Percentiles rank a stretch among this genome's conserved stretches.
Evolutionary conservation across 139 green algal genomes (phyloP).

Genomic region (Picochlorum sp.): DNA sequence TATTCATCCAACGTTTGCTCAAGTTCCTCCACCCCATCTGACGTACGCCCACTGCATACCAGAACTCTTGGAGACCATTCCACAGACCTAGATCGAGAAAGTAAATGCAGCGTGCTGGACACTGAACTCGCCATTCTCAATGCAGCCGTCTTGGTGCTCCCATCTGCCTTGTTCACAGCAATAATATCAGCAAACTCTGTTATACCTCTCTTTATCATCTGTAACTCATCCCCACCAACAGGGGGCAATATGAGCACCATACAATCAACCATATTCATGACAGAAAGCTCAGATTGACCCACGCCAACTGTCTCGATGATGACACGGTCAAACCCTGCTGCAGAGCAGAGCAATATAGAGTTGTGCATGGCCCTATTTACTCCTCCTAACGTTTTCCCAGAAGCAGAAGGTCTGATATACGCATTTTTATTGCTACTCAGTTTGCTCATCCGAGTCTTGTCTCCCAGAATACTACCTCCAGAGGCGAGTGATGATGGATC

Average conservation of each 20-base stretch:
- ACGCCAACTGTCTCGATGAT: conserved; percentile 58
- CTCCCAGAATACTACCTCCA: conserved; percentile 52
- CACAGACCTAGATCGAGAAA: conserved; percentile 8
- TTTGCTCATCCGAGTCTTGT: conserved; percentile 60
- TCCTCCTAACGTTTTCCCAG: conserved; percentile 44
- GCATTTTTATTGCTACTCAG: conserved; percentile 29
- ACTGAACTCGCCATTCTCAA: conserved; percentile 17
- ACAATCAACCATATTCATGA: conserved; percentile 46
- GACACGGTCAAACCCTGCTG: conserved; percentile 32
- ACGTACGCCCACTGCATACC: conserved; percentile 18
- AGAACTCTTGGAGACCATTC: conserved; percentile 19
- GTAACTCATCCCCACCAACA: conserved; percentile 43
- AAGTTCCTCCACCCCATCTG: conserved; percentile 25
- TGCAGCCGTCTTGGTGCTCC: conserved; percentile 20
- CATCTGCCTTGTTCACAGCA: conserved; percentile 50
- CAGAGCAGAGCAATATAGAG: conserved; percentile 46
- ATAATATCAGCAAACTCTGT: conserved; percentile 47
- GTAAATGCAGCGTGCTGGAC: conserved; percentile 15
- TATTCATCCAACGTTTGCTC: conserved; percentile 17
- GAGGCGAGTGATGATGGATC: conserved; percentile 42
- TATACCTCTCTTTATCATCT: conserved; percentile 60
- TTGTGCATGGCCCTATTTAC: conserved; percentile 49
- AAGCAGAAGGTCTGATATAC: conserved; percentile 49
- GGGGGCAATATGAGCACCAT: conserved; percentile 55
- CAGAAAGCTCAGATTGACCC: conserved; percentile 48